Conservation (phyloP, 495 filamentous ascomycete species). For the Hypoxylon lenormandii region DNA sequence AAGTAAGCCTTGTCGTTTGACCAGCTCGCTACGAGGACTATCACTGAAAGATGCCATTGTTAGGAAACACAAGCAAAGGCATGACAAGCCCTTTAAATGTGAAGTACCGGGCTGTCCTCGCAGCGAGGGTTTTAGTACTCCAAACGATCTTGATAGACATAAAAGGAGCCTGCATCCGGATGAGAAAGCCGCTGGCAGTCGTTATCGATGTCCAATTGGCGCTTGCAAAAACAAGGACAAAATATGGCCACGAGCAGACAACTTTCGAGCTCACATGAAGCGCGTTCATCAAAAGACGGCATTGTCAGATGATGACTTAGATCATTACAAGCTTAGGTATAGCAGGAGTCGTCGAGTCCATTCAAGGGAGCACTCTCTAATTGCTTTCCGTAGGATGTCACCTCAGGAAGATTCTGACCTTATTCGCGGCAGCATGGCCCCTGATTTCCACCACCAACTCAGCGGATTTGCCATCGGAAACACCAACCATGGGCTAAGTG, state of each 20-base stretch:
- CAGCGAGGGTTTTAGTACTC: slow-evolving; percentile 78
- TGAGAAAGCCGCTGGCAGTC: slow-evolving; percentile 63
- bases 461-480: neutral
- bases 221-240: slow-evolving; percentile 76
- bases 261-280: slow-evolving; percentile 86
- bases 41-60: slow-evolving; percentile 19
- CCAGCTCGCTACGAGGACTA: neutral
- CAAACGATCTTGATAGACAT: slow-evolving; percentile 82
- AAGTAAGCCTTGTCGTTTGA: slow-evolving; percentile 53
- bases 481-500: neutral
- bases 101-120: slow-evolving; percentile 69
- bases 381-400: slow-evolving; percentile 22
- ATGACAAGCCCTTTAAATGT: slow-evolving; percentile 80
- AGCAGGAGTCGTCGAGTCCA: slow-evolving; percentile 35
- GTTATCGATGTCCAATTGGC: slow-evolving; percentile 74
- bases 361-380: slow-evolving; percentile 24
- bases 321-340: slow-evolving; percentile 67
- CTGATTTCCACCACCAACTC: slow-evolving; percentile 16
- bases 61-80: slow-evolving; percentile 85
- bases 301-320: slow-evolving; percentile 60
- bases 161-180: slow-evolving; percentile 74
- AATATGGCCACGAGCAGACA: slow-evolving; percentile 88
- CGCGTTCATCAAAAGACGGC: slow-evolving; percentile 71
- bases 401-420: slow-evolving; percentile 18
- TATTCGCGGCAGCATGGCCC: slow-evolving; percentile 12